Conservation (phyloP, 1,284 basidiomycete species). For the Ustilago loliicola region DNA sequence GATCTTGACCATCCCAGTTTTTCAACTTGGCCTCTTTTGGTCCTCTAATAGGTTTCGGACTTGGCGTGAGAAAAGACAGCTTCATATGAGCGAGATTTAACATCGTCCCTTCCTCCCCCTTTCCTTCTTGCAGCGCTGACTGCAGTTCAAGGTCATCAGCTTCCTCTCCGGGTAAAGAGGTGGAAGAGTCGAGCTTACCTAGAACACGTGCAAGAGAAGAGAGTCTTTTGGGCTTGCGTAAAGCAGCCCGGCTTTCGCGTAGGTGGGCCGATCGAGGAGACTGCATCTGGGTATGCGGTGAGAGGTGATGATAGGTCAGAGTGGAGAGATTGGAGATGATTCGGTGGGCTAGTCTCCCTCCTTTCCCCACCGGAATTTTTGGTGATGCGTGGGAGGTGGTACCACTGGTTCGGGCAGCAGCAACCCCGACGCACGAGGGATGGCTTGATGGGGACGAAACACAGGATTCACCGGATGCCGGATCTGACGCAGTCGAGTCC, state of each 20-base stretch:
- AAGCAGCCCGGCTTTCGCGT: background rate
- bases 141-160: background rate
- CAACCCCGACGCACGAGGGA: background rate
- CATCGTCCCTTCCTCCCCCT: constrained; percentile 2
- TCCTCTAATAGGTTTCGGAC: constrained; percentile 43
- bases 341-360: constrained; percentile 41
- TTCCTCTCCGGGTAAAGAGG: background rate
- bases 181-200: constrained; percentile 6
- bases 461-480: background rate
- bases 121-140: background rate
- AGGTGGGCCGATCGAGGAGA: constrained; percentile 10
- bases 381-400: background rate
- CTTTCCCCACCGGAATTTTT: background rate
- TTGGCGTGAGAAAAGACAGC: constrained; percentile 29
- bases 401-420: background rate
- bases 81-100: constrained; percentile 27
- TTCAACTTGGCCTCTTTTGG: constrained; percentile 22
- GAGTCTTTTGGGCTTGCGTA: constrained; percentile 26
- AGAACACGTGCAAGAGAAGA: constrained; percentile 36
- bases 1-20: constrained; percentile 53
- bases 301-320: constrained; percentile 65
- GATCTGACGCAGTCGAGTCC: background rate
- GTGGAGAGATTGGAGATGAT: constrained; percentile 54
- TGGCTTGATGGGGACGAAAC: constrained; percentile 4
- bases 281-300: constrained; percentile 65